Percentiles rank a stretch among this genome's conserved stretches.
Evolutionary conservation across 768 basidiomycete species (phyloP).

Genomic region (Saitozyma sp.): DNA sequence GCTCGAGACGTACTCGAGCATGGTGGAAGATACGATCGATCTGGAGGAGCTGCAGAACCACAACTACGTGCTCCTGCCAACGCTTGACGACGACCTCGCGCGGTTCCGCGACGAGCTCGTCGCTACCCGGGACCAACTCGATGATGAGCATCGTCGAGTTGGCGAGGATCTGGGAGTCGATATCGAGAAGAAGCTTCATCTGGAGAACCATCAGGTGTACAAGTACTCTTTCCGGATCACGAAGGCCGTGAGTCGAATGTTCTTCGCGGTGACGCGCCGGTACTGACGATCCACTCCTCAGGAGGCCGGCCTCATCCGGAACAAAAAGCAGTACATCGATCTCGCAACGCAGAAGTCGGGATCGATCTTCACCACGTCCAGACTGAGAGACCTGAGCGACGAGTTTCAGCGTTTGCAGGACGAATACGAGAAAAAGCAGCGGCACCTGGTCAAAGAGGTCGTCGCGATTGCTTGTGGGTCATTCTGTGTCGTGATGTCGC

Average conservation of each 20-base stretch:
- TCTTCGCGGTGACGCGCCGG: background rate
- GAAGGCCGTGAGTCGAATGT: constrained; percentile 66
- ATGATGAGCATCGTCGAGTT: constrained; percentile 72
- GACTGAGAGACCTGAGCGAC: constrained; percentile 68
- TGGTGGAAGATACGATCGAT: constrained; percentile 96
- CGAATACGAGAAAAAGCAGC: constrained; percentile 73
- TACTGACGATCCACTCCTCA: constrained; percentile 47
- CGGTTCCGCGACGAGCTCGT: constrained; percentile 68
- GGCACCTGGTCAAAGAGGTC: constrained; percentile 83
- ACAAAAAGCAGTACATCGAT: constrained; percentile 73
- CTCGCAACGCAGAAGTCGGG: constrained; percentile 82
- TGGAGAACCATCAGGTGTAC: constrained; percentile 85
- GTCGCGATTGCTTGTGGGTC: constrained; percentile 82
- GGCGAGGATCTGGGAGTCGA: constrained; percentile 75
- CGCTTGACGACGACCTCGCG: constrained; percentile 77
- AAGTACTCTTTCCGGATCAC: constrained; percentile 92
- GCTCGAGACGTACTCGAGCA: constrained; percentile 78
- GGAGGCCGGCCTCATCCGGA: constrained; percentile 74
- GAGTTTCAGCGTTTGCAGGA: constrained; percentile 69
- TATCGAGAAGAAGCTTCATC: constrained; percentile 89
- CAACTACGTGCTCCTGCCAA: constrained; percentile 86
- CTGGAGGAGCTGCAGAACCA: constrained; percentile 72
- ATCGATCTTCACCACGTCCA: constrained; percentile 79
- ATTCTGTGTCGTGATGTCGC: background rate
- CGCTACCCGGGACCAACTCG: constrained; percentile 73